Conservation (phyloP, 2,329 filamentous ascomycete genomes). For the Fonsecaea monophora region DNA sequence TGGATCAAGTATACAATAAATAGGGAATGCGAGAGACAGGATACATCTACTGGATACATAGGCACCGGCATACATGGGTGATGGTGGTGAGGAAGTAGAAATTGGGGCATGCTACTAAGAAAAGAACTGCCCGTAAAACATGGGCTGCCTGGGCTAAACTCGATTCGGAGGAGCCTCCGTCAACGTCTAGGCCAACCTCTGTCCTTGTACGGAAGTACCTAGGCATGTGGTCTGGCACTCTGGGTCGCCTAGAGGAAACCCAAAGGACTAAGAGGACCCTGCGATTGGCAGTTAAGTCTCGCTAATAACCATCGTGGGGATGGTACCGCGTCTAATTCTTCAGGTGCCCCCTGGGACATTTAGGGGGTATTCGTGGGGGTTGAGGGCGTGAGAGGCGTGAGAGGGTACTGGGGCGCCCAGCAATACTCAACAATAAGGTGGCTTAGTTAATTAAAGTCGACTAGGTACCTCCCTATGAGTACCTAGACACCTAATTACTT, state of each 20-base stretch:
- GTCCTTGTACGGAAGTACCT: not conserved
- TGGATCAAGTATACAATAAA: no score
- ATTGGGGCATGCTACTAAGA: slow-evolving; percentile 12
- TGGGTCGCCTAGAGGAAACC: not conserved
- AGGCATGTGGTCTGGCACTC: not conserved
- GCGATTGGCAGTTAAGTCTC: not conserved
- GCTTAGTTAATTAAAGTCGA: slow-evolving; percentile 4
- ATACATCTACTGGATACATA: not conserved
- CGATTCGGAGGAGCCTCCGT: not conserved
- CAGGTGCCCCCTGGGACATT: not conserved
- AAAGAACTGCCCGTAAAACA: slow-evolving; percentile 9
- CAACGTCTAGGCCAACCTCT: not conserved
- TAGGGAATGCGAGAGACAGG: no score
- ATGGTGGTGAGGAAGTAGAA: no score
- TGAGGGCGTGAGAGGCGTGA: not conserved
- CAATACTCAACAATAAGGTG: slow-evolving; percentile 2
- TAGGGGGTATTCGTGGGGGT: not conserved
- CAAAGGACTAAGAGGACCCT: not conserved
- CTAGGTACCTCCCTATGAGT: no score
- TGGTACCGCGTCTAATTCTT: not conserved
- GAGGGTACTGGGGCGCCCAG: not conserved
- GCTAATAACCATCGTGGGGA: not conserved
- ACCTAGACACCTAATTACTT: not conserved
- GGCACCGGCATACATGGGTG: not conserved
- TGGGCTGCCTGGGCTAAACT: slow-evolving; percentile 2